Percentiles rank a stretch among this genome's conserved stretches.
phyloP scores from a whole-genome alignment of 129 eudicot species.

The Gnaphalium uliginosum region DNA sequence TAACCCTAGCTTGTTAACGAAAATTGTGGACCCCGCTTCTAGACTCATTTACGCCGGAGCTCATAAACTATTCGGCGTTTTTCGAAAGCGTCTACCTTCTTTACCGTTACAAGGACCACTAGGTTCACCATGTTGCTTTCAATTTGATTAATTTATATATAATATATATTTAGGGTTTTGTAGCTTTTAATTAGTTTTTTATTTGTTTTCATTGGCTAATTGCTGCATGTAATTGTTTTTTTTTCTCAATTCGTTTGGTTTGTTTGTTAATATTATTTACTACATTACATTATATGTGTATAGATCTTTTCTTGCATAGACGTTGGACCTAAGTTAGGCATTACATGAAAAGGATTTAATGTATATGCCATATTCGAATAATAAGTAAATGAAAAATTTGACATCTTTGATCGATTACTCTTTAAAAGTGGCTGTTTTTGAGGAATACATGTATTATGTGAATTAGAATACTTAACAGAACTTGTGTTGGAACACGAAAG shows the following conservation, averaged over 20 bases:
- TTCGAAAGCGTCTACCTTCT: conserved; percentile 62
- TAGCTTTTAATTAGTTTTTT: conserved; percentile 7
- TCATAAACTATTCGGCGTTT: conserved; percentile 54
- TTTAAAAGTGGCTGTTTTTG: not conserved
- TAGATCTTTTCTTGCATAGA: not conserved
- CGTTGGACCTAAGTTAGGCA: not conserved
- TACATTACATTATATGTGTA: too few species aligned
- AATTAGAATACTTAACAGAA: not conserved
- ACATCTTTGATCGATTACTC: not conserved
- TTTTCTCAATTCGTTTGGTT: too few species aligned
- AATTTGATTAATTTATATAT: conserved; percentile 15
- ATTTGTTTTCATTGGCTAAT: not conserved
- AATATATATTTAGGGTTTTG: not conserved
- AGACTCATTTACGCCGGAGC: conserved; percentile 71
- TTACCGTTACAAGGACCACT: conserved; percentile 36
- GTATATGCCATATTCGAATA: not conserved
- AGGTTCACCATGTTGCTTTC: conserved; percentile 38
- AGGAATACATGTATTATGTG: not conserved
- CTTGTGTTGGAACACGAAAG: not conserved
- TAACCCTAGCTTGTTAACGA: conserved; percentile 61
- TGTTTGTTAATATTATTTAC: too few species aligned
- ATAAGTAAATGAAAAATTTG: not conserved
- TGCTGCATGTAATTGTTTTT: not conserved
- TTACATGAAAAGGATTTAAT: not conserved
- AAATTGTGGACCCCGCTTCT: conserved; percentile 81